Percentiles rank a stretch among this genome's conserved stretches.
Conservation (phyloP, 1,139 yeast species). For the Hyphopichia burtonii region DNA sequence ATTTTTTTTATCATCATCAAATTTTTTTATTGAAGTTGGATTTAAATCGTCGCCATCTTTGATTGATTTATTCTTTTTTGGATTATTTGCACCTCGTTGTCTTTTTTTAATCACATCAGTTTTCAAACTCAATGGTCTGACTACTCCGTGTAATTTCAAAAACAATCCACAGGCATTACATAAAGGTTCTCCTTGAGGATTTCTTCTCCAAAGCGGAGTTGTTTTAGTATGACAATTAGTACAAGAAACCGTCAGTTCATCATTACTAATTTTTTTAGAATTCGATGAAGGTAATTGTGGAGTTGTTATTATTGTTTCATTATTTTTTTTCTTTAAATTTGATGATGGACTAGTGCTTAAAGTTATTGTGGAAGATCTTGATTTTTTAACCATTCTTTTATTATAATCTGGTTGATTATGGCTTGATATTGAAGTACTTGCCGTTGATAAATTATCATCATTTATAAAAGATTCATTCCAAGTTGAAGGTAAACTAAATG, state of each 20-base stretch:
- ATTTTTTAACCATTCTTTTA: slow-evolving; percentile 1
- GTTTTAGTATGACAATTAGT: slow-evolving; percentile 56
- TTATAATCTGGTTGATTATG: neutral
- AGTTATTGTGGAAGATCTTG: neutral
- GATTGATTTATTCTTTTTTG: slow-evolving; percentile 9
- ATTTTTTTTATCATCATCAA: neutral
- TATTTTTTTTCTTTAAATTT: neutral
- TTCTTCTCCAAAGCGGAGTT: slow-evolving; percentile 60
- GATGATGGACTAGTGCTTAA: neutral
- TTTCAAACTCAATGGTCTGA: slow-evolving; percentile 64
- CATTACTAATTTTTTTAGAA: neutral
- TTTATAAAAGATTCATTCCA: slow-evolving; percentile 6
- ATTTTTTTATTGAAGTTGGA: slow-evolving; percentile 24
- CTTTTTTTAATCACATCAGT: slow-evolving; percentile 90
- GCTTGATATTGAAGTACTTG: neutral
- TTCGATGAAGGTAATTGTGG: neutral
- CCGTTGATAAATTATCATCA: slow-evolving; percentile 4
- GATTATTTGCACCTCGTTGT: slow-evolving; percentile 5
- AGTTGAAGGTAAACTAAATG: slow-evolving; percentile 5
- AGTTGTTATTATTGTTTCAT: neutral
- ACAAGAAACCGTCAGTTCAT: slow-evolving; percentile 21
- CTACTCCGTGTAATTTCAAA: slow-evolving; percentile 56
- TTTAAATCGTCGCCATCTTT: slow-evolving; percentile 42
- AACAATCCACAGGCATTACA: slow-evolving; percentile 64
- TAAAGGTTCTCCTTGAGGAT: slow-evolving; percentile 53